Percentiles rank a stretch among this genome's conserved stretches.
These are phyloP conservation scores for Xanthoparmelia taractica DNA, from an alignment of 495 filamentous ascomycete species.

Conservation along the genomic window DNA sequence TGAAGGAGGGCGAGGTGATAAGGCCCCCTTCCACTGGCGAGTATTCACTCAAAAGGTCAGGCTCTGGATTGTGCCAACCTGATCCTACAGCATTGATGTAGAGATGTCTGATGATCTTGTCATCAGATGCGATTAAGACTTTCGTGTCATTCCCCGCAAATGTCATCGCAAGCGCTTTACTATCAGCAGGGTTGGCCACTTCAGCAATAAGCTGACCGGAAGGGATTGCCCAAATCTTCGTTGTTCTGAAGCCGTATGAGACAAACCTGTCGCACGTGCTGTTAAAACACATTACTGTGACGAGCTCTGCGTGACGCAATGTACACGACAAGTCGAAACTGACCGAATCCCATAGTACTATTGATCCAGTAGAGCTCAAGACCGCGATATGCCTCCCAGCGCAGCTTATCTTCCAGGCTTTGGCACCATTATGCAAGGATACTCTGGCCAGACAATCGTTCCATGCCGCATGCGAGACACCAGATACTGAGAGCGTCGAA, in stretches of 20 bases:
- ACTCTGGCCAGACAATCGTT: slow-evolving; percentile 25
- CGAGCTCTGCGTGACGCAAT: slow-evolving; percentile 15
- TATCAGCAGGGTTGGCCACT: slow-evolving; percentile 15
- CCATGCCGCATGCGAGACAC: slow-evolving; percentile 19
- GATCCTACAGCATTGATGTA: neutral
- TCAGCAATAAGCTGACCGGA: slow-evolving; percentile 5
- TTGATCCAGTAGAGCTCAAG: slow-evolving; percentile 12
- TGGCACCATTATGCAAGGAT: slow-evolving; percentile 5
- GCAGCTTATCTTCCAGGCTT: slow-evolving; percentile 11
- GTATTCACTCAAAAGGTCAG: neutral
- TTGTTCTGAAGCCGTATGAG: slow-evolving; percentile 19
- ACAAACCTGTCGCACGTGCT: slow-evolving; percentile 14
- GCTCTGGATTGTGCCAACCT: neutral
- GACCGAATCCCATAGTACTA: slow-evolving; percentile 22
- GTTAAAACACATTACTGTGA: slow-evolving; percentile 17
- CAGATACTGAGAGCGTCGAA: slow-evolving; percentile 10
- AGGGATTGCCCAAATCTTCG: slow-evolving; percentile 19
- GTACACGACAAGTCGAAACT: slow-evolving; percentile 15
- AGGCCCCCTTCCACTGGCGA: neutral
- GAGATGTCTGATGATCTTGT: slow-evolving; percentile 5
- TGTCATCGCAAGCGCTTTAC: slow-evolving; percentile 16
- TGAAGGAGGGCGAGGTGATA: neutral
- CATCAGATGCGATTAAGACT: slow-evolving; percentile 18
- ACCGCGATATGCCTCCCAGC: slow-evolving; percentile 19
- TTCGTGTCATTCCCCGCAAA: slow-evolving; percentile 18